These are phyloP conservation scores for Bothriochloa decipiens DNA, from an alignment of 176 grass and related monocot genomes.

Conservation along the genomic window DNA sequence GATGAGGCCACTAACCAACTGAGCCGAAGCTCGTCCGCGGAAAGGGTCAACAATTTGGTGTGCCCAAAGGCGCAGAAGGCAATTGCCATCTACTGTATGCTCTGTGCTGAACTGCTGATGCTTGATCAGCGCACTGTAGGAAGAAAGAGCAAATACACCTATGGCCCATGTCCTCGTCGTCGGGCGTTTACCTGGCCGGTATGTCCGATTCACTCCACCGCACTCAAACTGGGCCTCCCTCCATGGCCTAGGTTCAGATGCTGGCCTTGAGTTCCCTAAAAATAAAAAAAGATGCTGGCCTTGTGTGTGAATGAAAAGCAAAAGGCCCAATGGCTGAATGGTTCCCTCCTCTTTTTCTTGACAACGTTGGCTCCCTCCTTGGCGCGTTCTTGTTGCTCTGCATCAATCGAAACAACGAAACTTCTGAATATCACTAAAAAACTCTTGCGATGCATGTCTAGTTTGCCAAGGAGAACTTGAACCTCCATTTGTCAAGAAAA, in stretches of 20 bases:
- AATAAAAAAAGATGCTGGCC: no score
- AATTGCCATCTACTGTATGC: conserved; percentile 8
- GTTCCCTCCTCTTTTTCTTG: not conserved
- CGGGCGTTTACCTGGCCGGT: not conserved
- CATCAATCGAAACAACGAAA: no score
- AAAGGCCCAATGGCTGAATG: not conserved
- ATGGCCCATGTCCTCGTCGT: not conserved
- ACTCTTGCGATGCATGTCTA: no score
- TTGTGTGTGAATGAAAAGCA: not conserved
- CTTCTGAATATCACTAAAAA: no score
- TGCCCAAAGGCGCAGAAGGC: not conserved
- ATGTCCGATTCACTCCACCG: not conserved
- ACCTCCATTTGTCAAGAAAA: not conserved
- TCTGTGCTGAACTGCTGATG: not conserved
- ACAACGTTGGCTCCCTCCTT: no score
- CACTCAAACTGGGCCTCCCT: not conserved
- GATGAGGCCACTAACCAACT: no score
- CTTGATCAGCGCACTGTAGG: not conserved
- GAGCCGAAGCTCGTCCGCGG: no score
- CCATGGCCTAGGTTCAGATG: not conserved
- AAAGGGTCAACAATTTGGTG: not conserved
- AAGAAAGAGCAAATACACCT: not conserved
- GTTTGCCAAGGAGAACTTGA: no score
- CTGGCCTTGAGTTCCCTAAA: no score
- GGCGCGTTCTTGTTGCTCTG: no score